A percentile compares a stretch with the other conserved stretches of the same genome.
phyloP scores from a whole-genome alignment of 441 rosid genomes.

The Populus tomentosa region DNA sequence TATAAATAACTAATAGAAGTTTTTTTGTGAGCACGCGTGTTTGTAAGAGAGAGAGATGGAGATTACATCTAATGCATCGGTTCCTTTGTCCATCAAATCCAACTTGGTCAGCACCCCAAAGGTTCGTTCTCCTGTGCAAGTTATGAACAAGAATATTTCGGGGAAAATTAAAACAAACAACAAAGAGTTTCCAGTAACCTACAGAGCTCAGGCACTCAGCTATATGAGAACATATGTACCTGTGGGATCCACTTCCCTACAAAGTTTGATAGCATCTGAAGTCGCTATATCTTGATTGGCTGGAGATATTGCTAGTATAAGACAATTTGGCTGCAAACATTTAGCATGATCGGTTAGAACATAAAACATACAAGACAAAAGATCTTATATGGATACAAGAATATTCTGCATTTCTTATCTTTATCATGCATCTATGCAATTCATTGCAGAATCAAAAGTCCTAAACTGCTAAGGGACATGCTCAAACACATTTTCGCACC shows the following conservation, averaged over 20 bases:
- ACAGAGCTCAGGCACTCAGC: not conserved
- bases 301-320: conserved; percentile 52
- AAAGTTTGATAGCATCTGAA: conserved; percentile 93
- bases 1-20: too few relatives aligned
- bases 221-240: conserved; percentile 34
- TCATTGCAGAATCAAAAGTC: not conserved
- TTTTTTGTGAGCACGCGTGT: too few relatives aligned
- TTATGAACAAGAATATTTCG: not conserved
- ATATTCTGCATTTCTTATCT: not conserved
- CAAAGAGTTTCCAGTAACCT: not conserved
- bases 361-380: not conserved
- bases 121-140: conserved; percentile 64
- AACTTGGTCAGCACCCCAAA: conserved; percentile 89
- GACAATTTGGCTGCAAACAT: conserved; percentile 63
- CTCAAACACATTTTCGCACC: not conserved
- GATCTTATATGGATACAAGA: not conserved
- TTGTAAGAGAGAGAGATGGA: not conserved
- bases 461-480: not conserved
- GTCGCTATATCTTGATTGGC: conserved; percentile 76
- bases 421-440: not conserved
- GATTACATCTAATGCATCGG: conserved; percentile 75
- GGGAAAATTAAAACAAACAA: conserved; percentile 1
- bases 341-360: not conserved
- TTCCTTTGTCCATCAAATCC: conserved; percentile 96
- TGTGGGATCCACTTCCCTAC: conserved; percentile 90